Percentiles rank a stretch among this genome's conserved stretches.
These are phyloP conservation scores for Pyrenochaeta sp. DNA, from an alignment of 2,329 filamentous ascomycete genomes.

Conservation along the genomic window DNA sequence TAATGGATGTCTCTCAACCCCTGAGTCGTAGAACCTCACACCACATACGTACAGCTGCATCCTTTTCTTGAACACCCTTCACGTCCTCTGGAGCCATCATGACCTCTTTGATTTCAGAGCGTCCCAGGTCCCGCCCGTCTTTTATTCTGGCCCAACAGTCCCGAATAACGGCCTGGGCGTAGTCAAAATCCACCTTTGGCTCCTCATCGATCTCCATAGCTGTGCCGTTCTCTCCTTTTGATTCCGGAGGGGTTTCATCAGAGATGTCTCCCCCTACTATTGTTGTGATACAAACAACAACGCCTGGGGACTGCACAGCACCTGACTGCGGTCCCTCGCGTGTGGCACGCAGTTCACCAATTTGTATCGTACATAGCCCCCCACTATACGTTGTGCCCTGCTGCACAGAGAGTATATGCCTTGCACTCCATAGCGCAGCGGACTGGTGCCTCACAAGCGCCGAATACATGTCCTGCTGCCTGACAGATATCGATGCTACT, in stretches of 20 bases:
- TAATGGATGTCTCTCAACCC: slow-evolving; percentile 19
- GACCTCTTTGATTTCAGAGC: slow-evolving; percentile 34
- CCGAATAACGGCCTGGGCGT: slow-evolving; percentile 32
- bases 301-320: slow-evolving; percentile 30
- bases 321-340: slow-evolving; percentile 28
- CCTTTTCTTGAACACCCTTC: slow-evolving; percentile 17
- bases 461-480: slow-evolving; percentile 32
- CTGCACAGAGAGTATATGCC: slow-evolving; percentile 31
- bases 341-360: slow-evolving; percentile 37
- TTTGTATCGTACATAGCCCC: slow-evolving; percentile 35
- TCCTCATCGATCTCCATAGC: slow-evolving; percentile 3
- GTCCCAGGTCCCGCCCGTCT: slow-evolving; percentile 32
- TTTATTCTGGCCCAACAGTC: slow-evolving; percentile 36
- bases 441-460: slow-evolving; percentile 28
- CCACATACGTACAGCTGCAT: slow-evolving; percentile 43
- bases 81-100: slow-evolving; percentile 29
- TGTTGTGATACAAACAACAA: slow-evolving; percentile 40
- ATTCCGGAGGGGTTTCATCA: slow-evolving; percentile 9
- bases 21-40: slow-evolving; percentile 41
- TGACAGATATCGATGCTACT: slow-evolving; percentile 33
- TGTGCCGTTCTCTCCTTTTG: not conserved
- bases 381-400: slow-evolving; percentile 30
- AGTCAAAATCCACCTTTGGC: slow-evolving; percentile 29
- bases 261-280: slow-evolving; percentile 11
- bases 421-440: slow-evolving; percentile 37